Evolutionary conservation across 495 filamentous ascomycete genomes (phyloP).

Genomic region (Daldinia decipiens): DNA sequence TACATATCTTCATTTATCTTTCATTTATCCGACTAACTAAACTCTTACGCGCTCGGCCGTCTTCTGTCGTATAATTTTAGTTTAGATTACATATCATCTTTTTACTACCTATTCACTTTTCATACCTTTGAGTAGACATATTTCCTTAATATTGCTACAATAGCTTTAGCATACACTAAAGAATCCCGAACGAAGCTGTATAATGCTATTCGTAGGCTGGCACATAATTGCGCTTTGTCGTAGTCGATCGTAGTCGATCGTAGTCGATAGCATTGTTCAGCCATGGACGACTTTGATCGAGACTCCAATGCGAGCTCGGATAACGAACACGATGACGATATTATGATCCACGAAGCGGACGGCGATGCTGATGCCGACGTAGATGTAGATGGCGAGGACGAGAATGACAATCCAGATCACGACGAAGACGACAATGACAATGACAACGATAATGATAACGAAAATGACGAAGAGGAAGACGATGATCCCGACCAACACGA

Average conservation of each 20-base stretch:
- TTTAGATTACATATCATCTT: neutral
- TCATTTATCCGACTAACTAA: too few species aligned
- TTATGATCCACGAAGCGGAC: constrained; percentile 69
- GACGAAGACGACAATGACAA: constrained; percentile 70
- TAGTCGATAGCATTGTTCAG: neutral
- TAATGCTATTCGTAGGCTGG: neutral
- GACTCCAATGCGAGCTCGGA: constrained; percentile 75
- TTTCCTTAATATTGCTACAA: neutral
- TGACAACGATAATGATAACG: constrained; percentile 71
- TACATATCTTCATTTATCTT: too few species aligned
- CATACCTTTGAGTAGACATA: neutral
- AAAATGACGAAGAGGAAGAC: constrained; percentile 67
- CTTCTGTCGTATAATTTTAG: too few species aligned
- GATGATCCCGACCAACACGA: constrained; percentile 66
- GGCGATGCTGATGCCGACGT: constrained; percentile 55
- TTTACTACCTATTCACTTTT: neutral
- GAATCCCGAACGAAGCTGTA: neutral
- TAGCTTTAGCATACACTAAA: neutral
- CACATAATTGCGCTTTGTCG: neutral
- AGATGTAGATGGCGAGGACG: constrained; percentile 62
- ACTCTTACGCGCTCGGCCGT: too few species aligned
- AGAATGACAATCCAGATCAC: constrained; percentile 60
- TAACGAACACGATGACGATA: constrained; percentile 72
- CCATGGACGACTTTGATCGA: constrained; percentile 49
- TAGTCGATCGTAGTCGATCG: neutral